Percentiles rank a stretch among this genome's conserved stretches.
Evolutionary conservation across 164 flowering plant genomes (phyloP).

Genomic region (Piper betle): DNA sequence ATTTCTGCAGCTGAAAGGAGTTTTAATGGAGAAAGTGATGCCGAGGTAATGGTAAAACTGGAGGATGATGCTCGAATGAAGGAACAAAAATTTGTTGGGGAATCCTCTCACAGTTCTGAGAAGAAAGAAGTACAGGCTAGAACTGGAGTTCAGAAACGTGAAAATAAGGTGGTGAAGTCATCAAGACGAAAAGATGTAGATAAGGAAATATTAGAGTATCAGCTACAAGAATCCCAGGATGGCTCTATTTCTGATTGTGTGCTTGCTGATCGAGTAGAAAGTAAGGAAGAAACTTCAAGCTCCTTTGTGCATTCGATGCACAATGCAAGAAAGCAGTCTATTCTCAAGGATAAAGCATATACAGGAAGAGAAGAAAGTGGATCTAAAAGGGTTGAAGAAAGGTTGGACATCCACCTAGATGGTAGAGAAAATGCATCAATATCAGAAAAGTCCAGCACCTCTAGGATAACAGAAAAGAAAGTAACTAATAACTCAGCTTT

Average conservation of each 20-base stretch:
- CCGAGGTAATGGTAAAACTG: neutral
- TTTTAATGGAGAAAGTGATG: neutral
- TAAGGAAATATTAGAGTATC: conserved; percentile 9
- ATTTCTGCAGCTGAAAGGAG: conserved; percentile 1
- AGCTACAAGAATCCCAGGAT: conserved; percentile 11
- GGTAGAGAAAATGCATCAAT: conserved; percentile 17
- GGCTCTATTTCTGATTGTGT: conserved; percentile 15
- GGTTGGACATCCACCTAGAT: conserved; percentile 14
- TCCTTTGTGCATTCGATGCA: neutral
- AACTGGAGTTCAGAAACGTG: conserved; percentile 11
- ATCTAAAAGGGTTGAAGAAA: conserved; percentile 13
- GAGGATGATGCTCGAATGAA: conserved; percentile 16
- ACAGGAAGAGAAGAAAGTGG: conserved; percentile 10
- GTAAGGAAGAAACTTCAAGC: conserved; percentile 3
- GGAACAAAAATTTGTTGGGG: conserved; percentile 20
- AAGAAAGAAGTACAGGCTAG: conserved; percentile 10
- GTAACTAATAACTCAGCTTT: conserved; percentile 11
- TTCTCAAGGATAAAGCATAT: neutral
- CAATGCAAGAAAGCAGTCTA: neutral
- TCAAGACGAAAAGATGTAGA: conserved; percentile 20
- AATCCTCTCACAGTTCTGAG: conserved; percentile 12
- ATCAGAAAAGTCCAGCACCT: conserved; percentile 19
- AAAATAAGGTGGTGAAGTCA: conserved; percentile 20
- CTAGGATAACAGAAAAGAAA: conserved; percentile 21
- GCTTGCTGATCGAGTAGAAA: neutral